Percentiles rank a stretch among this genome's conserved stretches.
Conservation (phyloP, 495 filamentous ascomycete species). For the Aspergillus biplanus region DNA sequence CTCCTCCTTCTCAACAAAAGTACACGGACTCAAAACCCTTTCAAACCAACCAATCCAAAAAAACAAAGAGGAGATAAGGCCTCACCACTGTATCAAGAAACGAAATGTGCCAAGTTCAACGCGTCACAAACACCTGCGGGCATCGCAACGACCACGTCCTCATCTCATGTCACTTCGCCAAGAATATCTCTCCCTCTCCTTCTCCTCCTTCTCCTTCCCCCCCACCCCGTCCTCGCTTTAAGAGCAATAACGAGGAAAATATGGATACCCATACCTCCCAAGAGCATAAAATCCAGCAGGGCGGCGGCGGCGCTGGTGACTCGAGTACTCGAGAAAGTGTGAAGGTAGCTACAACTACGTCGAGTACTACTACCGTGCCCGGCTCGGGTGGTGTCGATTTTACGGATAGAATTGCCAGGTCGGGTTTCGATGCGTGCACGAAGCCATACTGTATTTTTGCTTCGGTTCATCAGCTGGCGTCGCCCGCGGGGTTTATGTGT, state of each 20-base stretch:
- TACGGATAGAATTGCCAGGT: conserved; percentile 6
- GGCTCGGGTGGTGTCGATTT: neutral
- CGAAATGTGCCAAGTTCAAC: conserved; percentile 29
- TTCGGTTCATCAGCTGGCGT: neutral
- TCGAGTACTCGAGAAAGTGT: too few relatives aligned
- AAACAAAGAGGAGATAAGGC: neutral
- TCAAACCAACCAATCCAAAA: neutral
- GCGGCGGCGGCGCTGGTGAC: too few relatives aligned
- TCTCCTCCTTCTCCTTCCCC: neutral
- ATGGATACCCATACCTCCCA: neutral
- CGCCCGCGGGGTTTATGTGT: conserved; percentile 24
- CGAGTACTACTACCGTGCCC: neutral
- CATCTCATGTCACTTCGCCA: conserved; percentile 22
- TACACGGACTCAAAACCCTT: too few relatives aligned
- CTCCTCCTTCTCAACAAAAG: too few relatives aligned
- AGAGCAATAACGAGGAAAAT: neutral
- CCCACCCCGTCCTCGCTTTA: neutral
- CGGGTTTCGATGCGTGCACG: conserved; percentile 23
- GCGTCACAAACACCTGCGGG: conserved; percentile 28
- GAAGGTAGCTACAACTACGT: neutral
- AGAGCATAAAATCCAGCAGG: too few relatives aligned
- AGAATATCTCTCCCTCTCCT: conserved; percentile 10
- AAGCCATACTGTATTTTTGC: conserved; percentile 26
- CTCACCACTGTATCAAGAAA: neutral
- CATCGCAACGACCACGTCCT: conserved; percentile 31